A percentile compares a stretch with the other conserved stretches of the same genome.
Evolutionary conservation across 108 stramenopile genomes (phyloP).

Genomic region (Aurantiochytrium sp.): DNA sequence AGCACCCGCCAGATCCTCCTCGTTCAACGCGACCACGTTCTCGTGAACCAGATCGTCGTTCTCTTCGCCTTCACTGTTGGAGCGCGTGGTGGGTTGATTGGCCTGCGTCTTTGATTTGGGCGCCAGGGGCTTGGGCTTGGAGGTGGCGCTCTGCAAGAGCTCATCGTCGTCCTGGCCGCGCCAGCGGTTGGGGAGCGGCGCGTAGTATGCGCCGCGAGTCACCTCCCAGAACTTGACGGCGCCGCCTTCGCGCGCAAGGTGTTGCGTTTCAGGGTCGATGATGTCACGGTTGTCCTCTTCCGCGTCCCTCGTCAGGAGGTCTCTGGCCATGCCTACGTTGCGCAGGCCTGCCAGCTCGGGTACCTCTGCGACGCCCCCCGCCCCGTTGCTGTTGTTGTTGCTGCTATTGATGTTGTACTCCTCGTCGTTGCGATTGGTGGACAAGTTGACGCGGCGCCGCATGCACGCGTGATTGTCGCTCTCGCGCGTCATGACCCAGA

Average conservation of each 20-base stretch:
- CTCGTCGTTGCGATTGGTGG: background rate
- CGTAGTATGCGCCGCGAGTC: background rate
- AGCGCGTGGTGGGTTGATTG: no score
- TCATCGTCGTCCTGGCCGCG: background rate
- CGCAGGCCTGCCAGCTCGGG: no score
- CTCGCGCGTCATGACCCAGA: constrained; percentile 1
- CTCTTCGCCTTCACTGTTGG: background rate
- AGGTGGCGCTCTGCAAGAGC: background rate
- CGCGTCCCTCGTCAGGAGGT: no score
- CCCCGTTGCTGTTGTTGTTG: no score
- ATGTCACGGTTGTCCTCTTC: no score
- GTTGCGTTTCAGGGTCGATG: no score
- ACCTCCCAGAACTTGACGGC: constrained; percentile 25
- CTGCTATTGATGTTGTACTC: no score
- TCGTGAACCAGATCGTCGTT: background rate
- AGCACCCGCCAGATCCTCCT: background rate
- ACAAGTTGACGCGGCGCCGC: background rate
- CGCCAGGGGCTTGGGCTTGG: background rate
- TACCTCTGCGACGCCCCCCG: no score
- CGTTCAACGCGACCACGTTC: background rate
- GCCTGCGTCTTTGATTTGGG: no score
- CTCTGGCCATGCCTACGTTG: no score
- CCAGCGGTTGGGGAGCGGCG: constrained; percentile 4
- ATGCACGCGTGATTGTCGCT: background rate
- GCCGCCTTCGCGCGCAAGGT: background rate